A percentile compares a stretch with the other conserved stretches of the same genome.
Conservation (phyloP, 2,329 filamentous ascomycete species). For the Xylariaceae sp. region DNA sequence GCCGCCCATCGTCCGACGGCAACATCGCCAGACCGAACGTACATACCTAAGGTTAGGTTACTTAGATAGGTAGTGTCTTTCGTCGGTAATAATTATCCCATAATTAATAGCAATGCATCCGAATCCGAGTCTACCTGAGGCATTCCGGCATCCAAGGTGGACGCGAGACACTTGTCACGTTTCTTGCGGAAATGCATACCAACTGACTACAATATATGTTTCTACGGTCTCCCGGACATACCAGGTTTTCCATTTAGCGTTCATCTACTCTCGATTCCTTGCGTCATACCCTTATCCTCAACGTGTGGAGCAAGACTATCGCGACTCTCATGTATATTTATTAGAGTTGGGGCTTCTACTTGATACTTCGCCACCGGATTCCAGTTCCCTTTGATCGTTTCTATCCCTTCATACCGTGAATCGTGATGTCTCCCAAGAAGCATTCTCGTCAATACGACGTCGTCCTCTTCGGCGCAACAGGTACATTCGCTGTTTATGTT, state of each 20-base stretch:
- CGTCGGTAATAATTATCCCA: too few relatives aligned
- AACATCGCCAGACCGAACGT: constrained; percentile 6
- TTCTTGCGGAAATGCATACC: neutral
- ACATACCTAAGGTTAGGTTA: constrained; percentile 2
- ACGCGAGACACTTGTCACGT: neutral
- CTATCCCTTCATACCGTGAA: neutral
- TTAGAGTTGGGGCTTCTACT: neutral
- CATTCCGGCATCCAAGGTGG: neutral
- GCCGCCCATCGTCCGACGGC: constrained; percentile 1
- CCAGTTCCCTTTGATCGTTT: neutral
- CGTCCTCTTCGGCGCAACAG: constrained; percentile 53
- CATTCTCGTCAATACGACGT: constrained; percentile 52
- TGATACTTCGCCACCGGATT: neutral
- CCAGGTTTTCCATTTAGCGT: neutral
- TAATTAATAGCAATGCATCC: too few relatives aligned
- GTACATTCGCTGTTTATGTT: constrained; percentile 30
- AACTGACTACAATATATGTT: too few relatives aligned
- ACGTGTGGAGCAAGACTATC: neutral
- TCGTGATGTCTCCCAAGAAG: constrained; percentile 42
- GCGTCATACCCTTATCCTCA: neutral
- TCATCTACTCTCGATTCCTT: constrained; percentile 1
- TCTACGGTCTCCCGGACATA: neutral
- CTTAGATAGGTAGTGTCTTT: neutral
- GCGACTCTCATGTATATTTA: neutral
- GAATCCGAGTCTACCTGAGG: too few relatives aligned